A percentile compares a stretch with the other conserved stretches of the same genome.
These are phyloP conservation scores for Xylaria sp. DNA, from an alignment of 2,329 filamentous ascomycete genomes.

Conservation along the genomic window DNA sequence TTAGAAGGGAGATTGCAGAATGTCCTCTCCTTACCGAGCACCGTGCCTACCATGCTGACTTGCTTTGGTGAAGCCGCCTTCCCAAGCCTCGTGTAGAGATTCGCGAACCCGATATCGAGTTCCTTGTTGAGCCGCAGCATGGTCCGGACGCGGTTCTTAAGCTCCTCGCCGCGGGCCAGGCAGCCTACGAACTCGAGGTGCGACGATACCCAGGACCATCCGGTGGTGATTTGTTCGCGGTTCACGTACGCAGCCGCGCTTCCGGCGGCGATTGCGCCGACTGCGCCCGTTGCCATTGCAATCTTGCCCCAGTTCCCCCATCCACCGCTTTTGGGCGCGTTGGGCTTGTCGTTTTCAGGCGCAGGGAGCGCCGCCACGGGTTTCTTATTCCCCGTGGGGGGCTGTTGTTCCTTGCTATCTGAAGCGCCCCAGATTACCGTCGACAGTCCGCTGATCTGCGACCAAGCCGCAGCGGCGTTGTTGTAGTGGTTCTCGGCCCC, in stretches of 20 bases:
- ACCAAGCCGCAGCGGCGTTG: constrained; percentile 71
- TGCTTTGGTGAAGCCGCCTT: constrained; percentile 64
- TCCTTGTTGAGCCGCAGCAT: constrained; percentile 69
- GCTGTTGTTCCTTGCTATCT: constrained; percentile 42
- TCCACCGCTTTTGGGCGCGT: constrained; percentile 37
- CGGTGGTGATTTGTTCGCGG: constrained; percentile 76
- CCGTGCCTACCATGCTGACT: constrained; percentile 59
- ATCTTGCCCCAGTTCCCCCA: constrained; percentile 87
- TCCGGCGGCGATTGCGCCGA: constrained; percentile 79
- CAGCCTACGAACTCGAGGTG: constrained; percentile 95
- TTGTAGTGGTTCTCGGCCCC: constrained; percentile 87
- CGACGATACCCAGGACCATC: constrained; percentile 82
- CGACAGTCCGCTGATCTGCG: constrained; percentile 68
- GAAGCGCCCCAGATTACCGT: constrained; percentile 71
- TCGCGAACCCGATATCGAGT: constrained; percentile 76
- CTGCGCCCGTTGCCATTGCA: constrained; percentile 85
- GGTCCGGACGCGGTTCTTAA: constrained; percentile 73
- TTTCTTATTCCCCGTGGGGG: constrained; percentile 38
- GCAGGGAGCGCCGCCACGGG: constrained; percentile 46
- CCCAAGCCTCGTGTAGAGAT: constrained; percentile 86
- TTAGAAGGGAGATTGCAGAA: constrained; percentile 83
- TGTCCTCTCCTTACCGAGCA: constrained; percentile 75
- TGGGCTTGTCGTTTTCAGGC: constrained; percentile 36
- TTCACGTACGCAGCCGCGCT: constrained; percentile 87
- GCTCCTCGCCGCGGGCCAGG: constrained; percentile 80